Percentiles rank a stretch among this genome's conserved stretches.
These are phyloP conservation scores for Pseudisothecium myosuroides DNA, from an alignment of 225 moss, liverwort and hornwort genomes.

Conservation along the genomic window DNA sequence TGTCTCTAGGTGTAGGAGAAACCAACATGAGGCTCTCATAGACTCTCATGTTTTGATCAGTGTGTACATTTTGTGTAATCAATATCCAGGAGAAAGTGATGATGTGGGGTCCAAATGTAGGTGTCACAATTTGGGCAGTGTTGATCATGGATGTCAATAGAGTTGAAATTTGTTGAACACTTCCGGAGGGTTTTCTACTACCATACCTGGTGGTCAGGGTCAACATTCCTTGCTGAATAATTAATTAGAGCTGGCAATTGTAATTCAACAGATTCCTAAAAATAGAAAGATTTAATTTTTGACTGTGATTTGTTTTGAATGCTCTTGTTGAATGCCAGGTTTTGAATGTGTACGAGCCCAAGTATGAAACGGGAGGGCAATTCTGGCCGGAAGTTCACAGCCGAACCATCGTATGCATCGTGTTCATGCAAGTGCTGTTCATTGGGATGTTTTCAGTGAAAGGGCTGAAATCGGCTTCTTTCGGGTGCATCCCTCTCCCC, in stretches of 20 bases:
- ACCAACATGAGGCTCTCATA: background rate
- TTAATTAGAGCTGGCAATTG: too few relatives aligned
- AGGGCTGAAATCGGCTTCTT: slow-evolving; percentile 34
- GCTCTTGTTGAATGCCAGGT: slow-evolving; percentile 25
- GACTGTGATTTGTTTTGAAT: background rate
- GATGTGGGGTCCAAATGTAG: background rate
- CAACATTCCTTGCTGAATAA: background rate
- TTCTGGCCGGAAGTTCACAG: slow-evolving; percentile 81
- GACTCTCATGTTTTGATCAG: background rate
- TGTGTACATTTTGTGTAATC: background rate
- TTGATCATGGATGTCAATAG: background rate
- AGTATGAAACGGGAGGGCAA: slow-evolving; percentile 81
- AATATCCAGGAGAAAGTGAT: background rate
- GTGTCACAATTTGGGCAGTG: background rate
- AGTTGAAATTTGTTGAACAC: background rate
- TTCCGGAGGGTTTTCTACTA: background rate
- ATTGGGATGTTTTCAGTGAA: slow-evolving; percentile 72
- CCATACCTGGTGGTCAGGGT: too few relatives aligned
- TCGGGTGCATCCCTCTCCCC: slow-evolving; percentile 52
- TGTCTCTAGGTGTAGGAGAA: background rate
- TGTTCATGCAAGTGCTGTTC: slow-evolving; percentile 83
- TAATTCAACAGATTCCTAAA: background rate
- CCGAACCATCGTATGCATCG: slow-evolving; percentile 42
- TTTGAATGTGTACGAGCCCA: slow-evolving; percentile 73
- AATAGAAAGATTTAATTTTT: background rate